Evolutionary conservation across 495 filamentous ascomycete genomes (phyloP).

Genomic region (Pseudoneurospora amorphoporcata): DNA sequence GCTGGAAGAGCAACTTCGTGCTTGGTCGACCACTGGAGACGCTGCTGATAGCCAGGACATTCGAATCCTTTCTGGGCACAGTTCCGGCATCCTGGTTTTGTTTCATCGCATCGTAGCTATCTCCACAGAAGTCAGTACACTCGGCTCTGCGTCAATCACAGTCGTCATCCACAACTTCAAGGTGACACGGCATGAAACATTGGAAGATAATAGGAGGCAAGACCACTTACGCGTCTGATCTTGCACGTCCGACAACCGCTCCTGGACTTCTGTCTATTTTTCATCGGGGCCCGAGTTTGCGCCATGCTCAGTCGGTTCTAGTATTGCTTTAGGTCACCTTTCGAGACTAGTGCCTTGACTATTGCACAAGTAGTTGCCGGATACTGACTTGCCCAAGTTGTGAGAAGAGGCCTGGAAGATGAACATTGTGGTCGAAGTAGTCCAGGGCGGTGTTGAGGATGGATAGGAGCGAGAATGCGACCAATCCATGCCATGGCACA

Average conservation of each 20-base stretch:
- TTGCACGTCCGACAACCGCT: slow-evolving; percentile 26
- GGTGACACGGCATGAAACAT: neutral
- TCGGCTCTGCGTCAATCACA: neutral
- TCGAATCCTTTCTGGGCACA: slow-evolving; percentile 21
- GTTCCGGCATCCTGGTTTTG: slow-evolving; percentile 21
- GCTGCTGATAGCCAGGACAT: slow-evolving; percentile 27
- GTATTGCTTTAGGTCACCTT: neutral
- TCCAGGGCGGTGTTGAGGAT: neutral
- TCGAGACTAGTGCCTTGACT: neutral
- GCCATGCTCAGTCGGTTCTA: neutral
- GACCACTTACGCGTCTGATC: slow-evolving; percentile 17
- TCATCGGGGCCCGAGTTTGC: slow-evolving; percentile 11
- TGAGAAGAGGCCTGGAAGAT: neutral
- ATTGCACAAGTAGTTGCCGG: neutral
- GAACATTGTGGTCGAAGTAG: neutral
- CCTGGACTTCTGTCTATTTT: slow-evolving; percentile 25
- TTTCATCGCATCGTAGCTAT: slow-evolving; percentile 25
- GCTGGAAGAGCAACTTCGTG: slow-evolving; percentile 15
- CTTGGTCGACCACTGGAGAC: slow-evolving; percentile 28
- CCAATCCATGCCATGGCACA: neutral
- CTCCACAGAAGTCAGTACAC: neutral
- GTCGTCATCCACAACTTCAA: neutral
- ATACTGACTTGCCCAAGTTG: neutral
- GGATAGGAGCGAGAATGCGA: neutral
- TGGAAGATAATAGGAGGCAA: neutral